Evolutionary conservation across 441 rosid species (phyloP).

Genomic region (Populus hybrid): DNA sequence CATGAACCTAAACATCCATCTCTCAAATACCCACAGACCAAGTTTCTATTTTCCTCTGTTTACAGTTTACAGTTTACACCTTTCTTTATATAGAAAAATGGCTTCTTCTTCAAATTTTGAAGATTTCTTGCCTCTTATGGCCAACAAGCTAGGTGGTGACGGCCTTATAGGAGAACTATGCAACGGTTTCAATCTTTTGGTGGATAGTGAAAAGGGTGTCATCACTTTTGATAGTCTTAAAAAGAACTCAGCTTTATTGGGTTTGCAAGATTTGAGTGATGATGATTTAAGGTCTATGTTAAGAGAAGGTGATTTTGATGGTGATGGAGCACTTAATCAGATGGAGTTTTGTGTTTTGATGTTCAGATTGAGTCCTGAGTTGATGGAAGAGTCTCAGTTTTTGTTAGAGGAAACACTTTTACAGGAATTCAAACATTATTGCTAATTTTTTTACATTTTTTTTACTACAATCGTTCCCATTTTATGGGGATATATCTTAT

Average conservation of each 20-base stretch:
- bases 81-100: conserved; percentile 13
- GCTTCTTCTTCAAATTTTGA: conserved; percentile 32
- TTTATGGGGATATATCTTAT: background rate
- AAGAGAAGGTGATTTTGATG: conserved; percentile 59
- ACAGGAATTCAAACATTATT: conserved; percentile 32
- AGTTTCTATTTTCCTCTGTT: background rate
- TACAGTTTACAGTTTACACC: background rate
- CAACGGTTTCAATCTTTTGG: conserved; percentile 52
- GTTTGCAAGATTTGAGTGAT: too few relatives aligned
- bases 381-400: conserved; percentile 55
- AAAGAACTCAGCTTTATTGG: conserved; percentile 43
- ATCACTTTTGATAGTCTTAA: conserved; percentile 57
- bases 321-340: conserved; percentile 54
- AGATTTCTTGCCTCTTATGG: conserved; percentile 57
- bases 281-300: too few relatives aligned
- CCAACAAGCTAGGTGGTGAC: conserved; percentile 58
- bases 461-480: background rate
- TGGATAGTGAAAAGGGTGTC: conserved; percentile 46
- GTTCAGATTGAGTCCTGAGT: conserved; percentile 48
- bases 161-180: conserved; percentile 54
- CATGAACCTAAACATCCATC: conserved; percentile 12
- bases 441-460: background rate
- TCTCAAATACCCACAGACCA: background rate
- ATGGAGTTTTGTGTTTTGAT: conserved; percentile 37
- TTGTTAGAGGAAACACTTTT: conserved; percentile 42